Evolutionary conservation across 192 early-diverging fungal genomes (phyloP), one percentile per base, ranked within the genome.

Genomic region (Phycomyces nitens): DNA sequence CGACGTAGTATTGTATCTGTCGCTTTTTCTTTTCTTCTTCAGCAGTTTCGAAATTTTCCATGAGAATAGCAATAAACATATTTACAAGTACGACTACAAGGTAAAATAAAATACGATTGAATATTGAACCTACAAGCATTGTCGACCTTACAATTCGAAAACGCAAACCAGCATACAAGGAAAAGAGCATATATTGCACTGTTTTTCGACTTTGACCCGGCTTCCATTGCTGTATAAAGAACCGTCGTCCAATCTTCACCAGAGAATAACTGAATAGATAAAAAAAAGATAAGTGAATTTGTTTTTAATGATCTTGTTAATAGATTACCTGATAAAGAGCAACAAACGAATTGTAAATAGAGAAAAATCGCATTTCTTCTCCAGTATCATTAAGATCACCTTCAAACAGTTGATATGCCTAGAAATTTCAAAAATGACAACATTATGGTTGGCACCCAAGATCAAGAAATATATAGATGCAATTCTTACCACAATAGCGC

Each of bases 51-150:
- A 86, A 86, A 55, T 86, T 86, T 61, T 86, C 84, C 77, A 82
- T 81, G 20, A 86, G 68, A 42, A 86, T 77, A n/a, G 82, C 82
- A 59, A 86, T 84, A 22, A 86, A 74, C 84, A 86, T 86, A 55
- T 84, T 86, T 16, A 86, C 65, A 42, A 86, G 53, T 3, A 86
- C 76, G 62, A 85, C 83, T 85, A 1, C n/a, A 16, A n/a, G n/a
- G n/a, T n/a, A 41, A 26, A 64, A 58, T 39, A 44, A 21, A 40
- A 57, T 12, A 38, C 34, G 20, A 52, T 23, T 53, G 15, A 40
- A 23, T 1, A 15, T 38, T 20, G 0, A 29, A 12, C 24, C 9
- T 56, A 18, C 20, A 67, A 11, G 6, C 53, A 27, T 15, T 5
- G 59, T n/a, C 18, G 26, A 0, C 70, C 75, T 66, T 82, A 85